A percentile compares a stretch with the other conserved stretches of the same genome.
Conservation (phyloP, 23 red algal genomes). For the Cyanidioschyzon merolae region DNA sequence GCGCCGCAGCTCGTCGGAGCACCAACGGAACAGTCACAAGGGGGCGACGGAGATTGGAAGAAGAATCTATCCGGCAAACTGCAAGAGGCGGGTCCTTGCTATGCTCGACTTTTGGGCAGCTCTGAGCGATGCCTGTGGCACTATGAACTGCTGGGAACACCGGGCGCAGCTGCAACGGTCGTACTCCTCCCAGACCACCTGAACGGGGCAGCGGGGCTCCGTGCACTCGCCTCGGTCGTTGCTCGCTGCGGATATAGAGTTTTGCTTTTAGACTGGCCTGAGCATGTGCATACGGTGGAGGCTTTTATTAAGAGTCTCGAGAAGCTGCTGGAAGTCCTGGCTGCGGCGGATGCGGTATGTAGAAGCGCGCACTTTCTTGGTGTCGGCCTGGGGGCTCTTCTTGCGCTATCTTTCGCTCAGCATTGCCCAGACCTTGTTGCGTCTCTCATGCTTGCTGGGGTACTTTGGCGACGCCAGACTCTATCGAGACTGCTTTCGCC, state of each 20-base stretch:
- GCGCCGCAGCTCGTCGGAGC: no score
- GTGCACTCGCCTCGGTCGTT: neutral
- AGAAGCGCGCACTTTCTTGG: constrained; percentile 61
- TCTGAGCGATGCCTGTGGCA: neutral
- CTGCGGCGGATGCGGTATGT: neutral
- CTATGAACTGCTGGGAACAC: neutral
- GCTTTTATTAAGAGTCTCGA: constrained; percentile 62
- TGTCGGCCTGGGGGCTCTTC: constrained; percentile 70
- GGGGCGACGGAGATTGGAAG: no score
- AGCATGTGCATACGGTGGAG: constrained; percentile 41
- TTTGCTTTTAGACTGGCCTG: constrained; percentile 48
- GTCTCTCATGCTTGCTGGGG: constrained; percentile 65
- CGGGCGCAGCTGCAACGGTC: neutral
- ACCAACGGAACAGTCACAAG: no score
- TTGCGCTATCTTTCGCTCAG: constrained; percentile 56
- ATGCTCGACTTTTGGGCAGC: neutral
- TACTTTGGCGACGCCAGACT: constrained; percentile 30
- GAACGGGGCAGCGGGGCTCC: neutral
- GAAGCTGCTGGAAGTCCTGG: constrained; percentile 61
- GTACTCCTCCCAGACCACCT: neutral
- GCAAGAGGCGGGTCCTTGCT: neutral
- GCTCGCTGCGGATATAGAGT: constrained; percentile 54
- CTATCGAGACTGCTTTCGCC: constrained; percentile 31
- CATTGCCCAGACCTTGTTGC: constrained; percentile 40
- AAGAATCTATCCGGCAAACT: no score